Conservation (phyloP, 1,284 basidiomycete genomes). For the Ustilago tritici region DNA sequence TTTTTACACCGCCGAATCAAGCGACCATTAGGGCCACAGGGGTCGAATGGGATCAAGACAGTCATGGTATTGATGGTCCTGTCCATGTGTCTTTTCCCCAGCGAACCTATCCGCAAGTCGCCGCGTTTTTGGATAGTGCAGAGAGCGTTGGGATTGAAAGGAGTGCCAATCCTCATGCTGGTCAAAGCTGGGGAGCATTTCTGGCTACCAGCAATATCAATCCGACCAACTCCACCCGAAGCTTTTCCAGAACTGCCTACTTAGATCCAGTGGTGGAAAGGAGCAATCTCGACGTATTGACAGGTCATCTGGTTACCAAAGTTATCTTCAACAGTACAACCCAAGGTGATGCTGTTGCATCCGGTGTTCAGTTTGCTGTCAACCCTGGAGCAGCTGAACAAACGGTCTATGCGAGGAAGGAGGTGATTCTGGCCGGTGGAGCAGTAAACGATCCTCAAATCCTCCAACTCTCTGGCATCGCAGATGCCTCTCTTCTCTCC, state of each 20-base stretch:
- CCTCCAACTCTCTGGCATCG: constrained; percentile 72
- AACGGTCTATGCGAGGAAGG: constrained; percentile 67
- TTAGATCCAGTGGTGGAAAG: constrained; percentile 76
- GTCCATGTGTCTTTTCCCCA: constrained; percentile 68
- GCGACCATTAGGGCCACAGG: constrained; percentile 33
- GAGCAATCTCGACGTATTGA: constrained; percentile 77
- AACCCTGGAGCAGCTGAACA: constrained; percentile 4
- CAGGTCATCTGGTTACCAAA: constrained; percentile 76
- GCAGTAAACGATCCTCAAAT: constrained; percentile 71
- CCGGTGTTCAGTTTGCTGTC: constrained; percentile 72
- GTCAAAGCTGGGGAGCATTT: constrained; percentile 74
- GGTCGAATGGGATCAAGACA: constrained; percentile 65
- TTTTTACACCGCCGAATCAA: constrained; percentile 70
- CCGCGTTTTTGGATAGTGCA: constrained; percentile 49
- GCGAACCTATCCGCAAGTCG: constrained; percentile 44
- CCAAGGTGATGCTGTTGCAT: constrained; percentile 71
- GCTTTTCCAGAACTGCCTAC: constrained; percentile 78
- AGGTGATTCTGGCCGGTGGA: constrained; percentile 72
- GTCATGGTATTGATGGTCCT: constrained; percentile 73
- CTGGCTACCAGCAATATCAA: constrained; percentile 78
- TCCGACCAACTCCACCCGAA: constrained; percentile 76
- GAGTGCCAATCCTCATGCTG: constrained; percentile 73
- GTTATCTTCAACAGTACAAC: constrained; percentile 73
- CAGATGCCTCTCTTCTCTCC: constrained; percentile 74
- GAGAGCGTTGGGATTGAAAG: constrained; percentile 71